A percentile compares a stretch with the other conserved stretches of the same genome.
Conservation (phyloP, 768 basidiomycete species). For the Dioszegia crocea region DNA sequence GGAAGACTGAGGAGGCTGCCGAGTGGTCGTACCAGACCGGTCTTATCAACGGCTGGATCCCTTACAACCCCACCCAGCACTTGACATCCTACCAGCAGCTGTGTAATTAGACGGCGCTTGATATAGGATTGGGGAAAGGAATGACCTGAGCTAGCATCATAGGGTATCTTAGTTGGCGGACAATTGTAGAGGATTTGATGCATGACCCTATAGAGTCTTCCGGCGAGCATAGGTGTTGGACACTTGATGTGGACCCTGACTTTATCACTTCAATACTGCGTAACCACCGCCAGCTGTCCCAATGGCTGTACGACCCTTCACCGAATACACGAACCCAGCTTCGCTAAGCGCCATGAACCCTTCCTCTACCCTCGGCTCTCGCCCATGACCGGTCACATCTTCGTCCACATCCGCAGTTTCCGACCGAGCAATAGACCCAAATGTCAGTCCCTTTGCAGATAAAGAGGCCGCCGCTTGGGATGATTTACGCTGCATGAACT, state of each 20-base stretch:
- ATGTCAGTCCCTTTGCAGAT: neutral
- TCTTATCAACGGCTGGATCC: conserved; percentile 77
- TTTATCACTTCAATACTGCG: neutral
- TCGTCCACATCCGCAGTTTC: conserved; percentile 6
- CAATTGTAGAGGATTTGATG: no score
- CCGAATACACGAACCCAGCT: conserved; percentile 25
- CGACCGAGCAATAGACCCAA: conserved; percentile 8
- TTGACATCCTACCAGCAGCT: conserved; percentile 62
- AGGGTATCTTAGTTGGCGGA: no score
- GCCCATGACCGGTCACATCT: neutral
- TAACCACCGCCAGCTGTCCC: conserved; percentile 29
- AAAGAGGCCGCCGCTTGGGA: neutral
- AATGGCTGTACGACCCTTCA: conserved; percentile 6
- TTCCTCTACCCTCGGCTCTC: conserved; percentile 16
- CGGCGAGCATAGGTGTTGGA: no score
- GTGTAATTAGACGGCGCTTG: conserved; percentile 43
- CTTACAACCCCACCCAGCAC: conserved; percentile 56
- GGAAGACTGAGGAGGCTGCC: conserved; percentile 57
- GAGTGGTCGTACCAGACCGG: conserved; percentile 90
- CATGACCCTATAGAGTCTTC: no score
- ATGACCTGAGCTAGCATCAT: no score
- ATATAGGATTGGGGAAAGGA: no score
- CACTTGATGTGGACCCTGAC: no score
- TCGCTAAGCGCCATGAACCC: conserved; percentile 37
- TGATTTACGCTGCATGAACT: conserved; percentile 20